phyloP scores from a whole-genome alignment of 768 basidiomycete species.

The Rhizopogon vinicolor region DNA sequence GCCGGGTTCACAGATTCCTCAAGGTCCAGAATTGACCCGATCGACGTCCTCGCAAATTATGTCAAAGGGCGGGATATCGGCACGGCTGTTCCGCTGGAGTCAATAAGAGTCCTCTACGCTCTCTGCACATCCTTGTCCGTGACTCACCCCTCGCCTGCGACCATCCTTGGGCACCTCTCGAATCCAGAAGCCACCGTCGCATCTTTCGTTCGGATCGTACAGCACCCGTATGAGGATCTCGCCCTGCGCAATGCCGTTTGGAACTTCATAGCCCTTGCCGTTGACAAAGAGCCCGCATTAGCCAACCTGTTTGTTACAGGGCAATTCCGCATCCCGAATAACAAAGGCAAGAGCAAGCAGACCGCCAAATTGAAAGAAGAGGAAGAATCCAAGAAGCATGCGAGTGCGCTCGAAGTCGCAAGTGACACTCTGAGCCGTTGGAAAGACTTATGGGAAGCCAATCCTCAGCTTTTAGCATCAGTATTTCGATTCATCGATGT shows the following conservation, averaged over 20 bases:
- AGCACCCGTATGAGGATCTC: slow-evolving; percentile 78
- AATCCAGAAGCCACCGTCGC: slow-evolving; percentile 70
- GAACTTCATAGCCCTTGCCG: slow-evolving; percentile 76
- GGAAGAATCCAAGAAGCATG: slow-evolving; percentile 28
- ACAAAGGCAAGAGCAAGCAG: slow-evolving; percentile 34
- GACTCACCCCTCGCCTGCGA: slow-evolving; percentile 57
- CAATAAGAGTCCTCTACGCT: slow-evolving; percentile 45
- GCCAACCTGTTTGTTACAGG: slow-evolving; percentile 77
- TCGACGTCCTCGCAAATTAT: slow-evolving; percentile 70
- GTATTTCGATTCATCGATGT: slow-evolving; percentile 72
- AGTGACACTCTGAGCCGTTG: slow-evolving; percentile 61
- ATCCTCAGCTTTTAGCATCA: slow-evolving; percentile 71
- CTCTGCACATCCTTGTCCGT: slow-evolving; percentile 55
- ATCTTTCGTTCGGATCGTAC: slow-evolving; percentile 64
- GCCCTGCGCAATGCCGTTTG: slow-evolving; percentile 72
- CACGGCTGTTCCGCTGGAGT: slow-evolving; percentile 54
- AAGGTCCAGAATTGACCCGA: slow-evolving; percentile 56
- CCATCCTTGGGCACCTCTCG: slow-evolving; percentile 73
- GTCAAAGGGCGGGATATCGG: slow-evolving; percentile 65
- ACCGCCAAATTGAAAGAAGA: slow-evolving; percentile 18
- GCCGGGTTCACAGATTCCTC: slow-evolving; percentile 37
- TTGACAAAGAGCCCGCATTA: slow-evolving; percentile 85
- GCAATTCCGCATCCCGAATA: slow-evolving; percentile 48
- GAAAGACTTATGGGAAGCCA: slow-evolving; percentile 72
- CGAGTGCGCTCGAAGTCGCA: slow-evolving; percentile 66